Conservation (phyloP, 495 filamentous ascomycete species). For the Aspergillus avenaceus region DNA sequence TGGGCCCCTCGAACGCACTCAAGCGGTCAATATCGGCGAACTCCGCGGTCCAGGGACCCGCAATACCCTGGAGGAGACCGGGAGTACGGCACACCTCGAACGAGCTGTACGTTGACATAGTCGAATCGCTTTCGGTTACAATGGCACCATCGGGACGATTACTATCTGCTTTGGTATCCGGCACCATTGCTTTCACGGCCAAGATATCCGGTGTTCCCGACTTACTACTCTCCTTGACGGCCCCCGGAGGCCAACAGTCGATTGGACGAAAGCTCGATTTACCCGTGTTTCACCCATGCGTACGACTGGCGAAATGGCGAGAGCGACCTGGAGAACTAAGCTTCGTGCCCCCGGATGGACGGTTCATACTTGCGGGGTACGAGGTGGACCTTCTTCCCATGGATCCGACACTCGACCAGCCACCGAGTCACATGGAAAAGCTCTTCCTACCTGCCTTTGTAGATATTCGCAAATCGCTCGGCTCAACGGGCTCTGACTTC, state of each 20-base stretch:
- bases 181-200: constrained; percentile 90
- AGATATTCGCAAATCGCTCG: constrained; percentile 76
- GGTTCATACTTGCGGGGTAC: constrained; percentile 92
- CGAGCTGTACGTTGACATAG: constrained; percentile 93
- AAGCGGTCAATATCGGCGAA: constrained; percentile 43
- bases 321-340: constrained; percentile 85
- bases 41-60: constrained; percentile 41
- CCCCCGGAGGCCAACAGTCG: constrained; percentile 69
- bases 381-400: constrained; percentile 86
- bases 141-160: constrained; percentile 86
- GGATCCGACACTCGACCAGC: constrained; percentile 36
- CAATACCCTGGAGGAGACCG: constrained; percentile 82
- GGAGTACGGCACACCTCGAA: constrained; percentile 96
- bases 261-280: constrained; percentile 71
- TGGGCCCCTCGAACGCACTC: constrained; percentile 37
- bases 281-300: constrained; percentile 97
- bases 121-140: constrained; percentile 83
- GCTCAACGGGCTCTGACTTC: constrained; percentile 72
- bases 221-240: constrained; percentile 71
- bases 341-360: constrained; percentile 92
- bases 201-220: constrained; percentile 95
- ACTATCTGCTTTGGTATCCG: constrained; percentile 80
- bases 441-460: constrained; percentile 77
- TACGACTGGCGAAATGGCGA: constrained; percentile 78
- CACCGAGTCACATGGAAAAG: constrained; percentile 52